Conservation (phyloP, 805 yeast species). For the Zygosaccharomyces kombuchaensis region DNA sequence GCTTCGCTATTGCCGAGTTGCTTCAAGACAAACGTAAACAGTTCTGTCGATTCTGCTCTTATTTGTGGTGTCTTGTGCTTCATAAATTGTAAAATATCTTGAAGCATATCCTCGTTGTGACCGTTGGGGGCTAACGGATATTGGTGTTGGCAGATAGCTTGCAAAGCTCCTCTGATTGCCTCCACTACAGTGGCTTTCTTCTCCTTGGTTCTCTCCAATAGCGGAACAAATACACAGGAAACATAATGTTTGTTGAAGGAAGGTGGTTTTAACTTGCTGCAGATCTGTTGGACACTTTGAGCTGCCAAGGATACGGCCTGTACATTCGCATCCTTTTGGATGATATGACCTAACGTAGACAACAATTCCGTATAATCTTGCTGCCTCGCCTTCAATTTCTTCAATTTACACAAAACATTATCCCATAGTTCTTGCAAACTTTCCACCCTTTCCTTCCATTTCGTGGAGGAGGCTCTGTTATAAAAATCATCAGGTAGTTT, state of each 20-base stretch:
- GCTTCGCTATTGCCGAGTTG: slow-evolving; percentile 34
- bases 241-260: slow-evolving; percentile 49
- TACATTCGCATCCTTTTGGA: slow-evolving; percentile 78
- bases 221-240: slow-evolving; percentile 48
- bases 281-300: slow-evolving; percentile 54
- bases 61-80: slow-evolving; percentile 80
- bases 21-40: slow-evolving; percentile 58
- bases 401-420: slow-evolving; percentile 45
- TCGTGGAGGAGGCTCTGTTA: slow-evolving; percentile 50
- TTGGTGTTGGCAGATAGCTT: slow-evolving; percentile 55
- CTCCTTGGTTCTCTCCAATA: slow-evolving; percentile 82
- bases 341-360: slow-evolving; percentile 59
- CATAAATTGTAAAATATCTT: slow-evolving; percentile 55
- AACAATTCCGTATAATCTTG: slow-evolving; percentile 66
- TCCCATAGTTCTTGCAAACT: slow-evolving; percentile 59
- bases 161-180: slow-evolving; percentile 62
- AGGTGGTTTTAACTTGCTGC: slow-evolving; percentile 56
- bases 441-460: slow-evolving; percentile 93
- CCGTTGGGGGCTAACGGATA: slow-evolving; percentile 28
- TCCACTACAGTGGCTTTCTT: slow-evolving; percentile 75
- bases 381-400: slow-evolving; percentile 44
- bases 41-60: slow-evolving; percentile 64
- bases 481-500: slow-evolving; percentile 63
- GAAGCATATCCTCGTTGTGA: slow-evolving; percentile 42
- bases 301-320: slow-evolving; percentile 82